A percentile compares a stretch with the other conserved stretches of the same genome.
These are phyloP conservation scores for Talaromyces pinophilus DNA, from an alignment of 2,329 filamentous ascomycete genomes.

Conservation along the genomic window DNA sequence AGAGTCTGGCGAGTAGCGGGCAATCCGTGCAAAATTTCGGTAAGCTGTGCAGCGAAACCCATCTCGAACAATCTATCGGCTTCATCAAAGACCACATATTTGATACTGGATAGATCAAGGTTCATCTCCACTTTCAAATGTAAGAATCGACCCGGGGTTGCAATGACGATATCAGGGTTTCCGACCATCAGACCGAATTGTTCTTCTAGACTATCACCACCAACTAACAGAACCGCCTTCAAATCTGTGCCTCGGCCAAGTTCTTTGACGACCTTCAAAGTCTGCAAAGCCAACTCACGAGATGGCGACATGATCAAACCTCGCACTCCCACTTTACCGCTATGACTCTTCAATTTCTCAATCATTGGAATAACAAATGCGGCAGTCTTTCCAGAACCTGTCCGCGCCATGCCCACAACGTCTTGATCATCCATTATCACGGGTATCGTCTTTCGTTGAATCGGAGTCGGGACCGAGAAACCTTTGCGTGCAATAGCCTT, in stretches of 20 bases:
- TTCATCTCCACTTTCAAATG: constrained; percentile 97
- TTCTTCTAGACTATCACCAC: constrained; percentile 92
- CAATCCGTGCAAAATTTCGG: constrained; percentile 87
- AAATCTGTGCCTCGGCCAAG: constrained; percentile 87
- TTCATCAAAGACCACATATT: constrained; percentile 96
- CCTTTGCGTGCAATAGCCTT: constrained; percentile 93
- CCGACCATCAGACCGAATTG: constrained; percentile 90
- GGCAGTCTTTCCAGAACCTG: constrained; percentile 97
- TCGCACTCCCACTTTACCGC: constrained; percentile 78
- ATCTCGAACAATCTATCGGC: constrained; percentile 97
- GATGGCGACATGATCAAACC: constrained; percentile 89
- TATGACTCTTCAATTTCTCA: constrained; percentile 85
- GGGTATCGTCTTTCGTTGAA: constrained; percentile 95
- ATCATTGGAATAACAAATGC: constrained; percentile 99
- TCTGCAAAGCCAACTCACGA: constrained; percentile 91
- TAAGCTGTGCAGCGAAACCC: constrained; percentile 92
- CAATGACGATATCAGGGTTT: constrained; percentile 97
- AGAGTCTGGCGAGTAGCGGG: constrained; percentile 84
- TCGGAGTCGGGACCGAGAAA: constrained; percentile 93
- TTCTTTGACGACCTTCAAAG: constrained; percentile 94
- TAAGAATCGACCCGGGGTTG: constrained; percentile 91
- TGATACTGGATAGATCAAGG: constrained; percentile 83
- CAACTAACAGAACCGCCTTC: constrained; percentile 84
- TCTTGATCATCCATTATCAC: constrained; percentile 86
- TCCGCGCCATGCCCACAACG: constrained; percentile 98